Base-by-base conservation (phyloP, 305 asterid genomes). In the Rubia tinctorum region DNA sequence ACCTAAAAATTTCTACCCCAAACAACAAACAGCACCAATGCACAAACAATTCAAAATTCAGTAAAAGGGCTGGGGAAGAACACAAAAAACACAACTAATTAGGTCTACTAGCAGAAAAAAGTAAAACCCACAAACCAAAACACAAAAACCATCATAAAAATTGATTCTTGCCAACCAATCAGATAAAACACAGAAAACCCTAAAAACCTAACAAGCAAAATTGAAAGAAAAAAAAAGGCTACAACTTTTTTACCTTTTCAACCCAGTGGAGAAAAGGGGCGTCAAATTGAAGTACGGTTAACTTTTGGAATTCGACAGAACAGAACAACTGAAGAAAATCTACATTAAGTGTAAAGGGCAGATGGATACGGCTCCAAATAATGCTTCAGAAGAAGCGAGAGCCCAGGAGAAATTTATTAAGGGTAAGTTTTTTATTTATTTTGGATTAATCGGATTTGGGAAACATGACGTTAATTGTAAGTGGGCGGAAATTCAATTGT, bases 241-340 rank as follows among this genome's bases (percentile, higher is more conserved):
- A 23, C 34, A 56, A 64, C 77, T 43, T 39, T 18, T 15, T 25
- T 42, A 80, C 81, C 81, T 73, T 77, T 74, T 59, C 37, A 66
- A 22, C 43, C 44, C 73, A 12, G 60, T 65, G 76, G 76, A 44
- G 66, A 67, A 23, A 71, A 23, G 17, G 20, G 37, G 59, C 12
- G 44, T 37, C 43, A 68, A 68, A 34, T 65, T 30, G 64, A 9
- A 42, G 62, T 42, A 25, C 44, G 34, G 65, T 51, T 14, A 14
- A 20, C n/a, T 37, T 39, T 64, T 56, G 51, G 53, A 66, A 18
- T 30, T 8, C 23, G 6, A 34, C 37, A 14, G 47, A 18, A 17
- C 43, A 62, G 42, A 37, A 20, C 17, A 63, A 34, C 40, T 7
- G 64, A 17, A 17, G 11, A 34, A 63, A 76, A 64, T 70, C 71